Percentiles rank a stretch among this genome's conserved stretches.
Evolutionary conservation across 1,139 yeast species (phyloP).

Genomic region (Eremothecium gossypii): DNA sequence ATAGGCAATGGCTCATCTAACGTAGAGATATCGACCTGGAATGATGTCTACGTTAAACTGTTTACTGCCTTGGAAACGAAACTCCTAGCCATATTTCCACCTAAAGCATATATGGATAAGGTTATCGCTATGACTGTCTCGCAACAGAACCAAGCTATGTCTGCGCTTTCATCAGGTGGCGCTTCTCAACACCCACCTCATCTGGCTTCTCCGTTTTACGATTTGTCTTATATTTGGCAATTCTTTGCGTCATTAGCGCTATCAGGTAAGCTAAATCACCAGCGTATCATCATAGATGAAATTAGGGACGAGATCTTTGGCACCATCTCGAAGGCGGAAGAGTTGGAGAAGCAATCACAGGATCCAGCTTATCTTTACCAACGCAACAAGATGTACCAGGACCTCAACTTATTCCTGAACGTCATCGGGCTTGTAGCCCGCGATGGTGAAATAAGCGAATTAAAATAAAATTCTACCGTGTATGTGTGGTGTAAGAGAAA

Average conservation of each 20-base stretch:
- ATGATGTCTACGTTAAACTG: constrained; percentile 69
- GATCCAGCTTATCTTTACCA: constrained; percentile 41
- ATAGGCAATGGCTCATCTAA: constrained; percentile 42
- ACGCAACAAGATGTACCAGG: constrained; percentile 60
- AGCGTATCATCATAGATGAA: constrained; percentile 89
- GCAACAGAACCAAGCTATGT: constrained; percentile 8
- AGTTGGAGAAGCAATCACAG: constrained; percentile 34
- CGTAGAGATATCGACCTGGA: constrained; percentile 57
- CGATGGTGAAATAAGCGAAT: constrained; percentile 37
- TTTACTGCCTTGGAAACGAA: constrained; percentile 76
- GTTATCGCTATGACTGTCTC: constrained; percentile 10
- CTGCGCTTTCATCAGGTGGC: constrained; percentile 5
- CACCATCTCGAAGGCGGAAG: constrained; percentile 75
- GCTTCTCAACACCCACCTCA: background rate
- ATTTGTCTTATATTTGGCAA: constrained; percentile 92
- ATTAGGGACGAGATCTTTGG: constrained; percentile 91
- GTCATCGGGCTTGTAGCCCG: constrained; percentile 96
- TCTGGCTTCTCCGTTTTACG: constrained; percentile 34
- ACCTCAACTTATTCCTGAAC: constrained; percentile 84
- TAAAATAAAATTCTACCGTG: constrained; percentile 21
- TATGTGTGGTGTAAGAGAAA: background rate
- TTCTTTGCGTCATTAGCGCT: constrained; percentile 88
- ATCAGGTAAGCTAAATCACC: constrained; percentile 89
- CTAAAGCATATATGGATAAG: constrained; percentile 33
- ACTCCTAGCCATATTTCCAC: constrained; percentile 76